phyloP scores from a whole-genome alignment of 2,329 filamentous ascomycete species.

The Cytospora piceae region DNA sequence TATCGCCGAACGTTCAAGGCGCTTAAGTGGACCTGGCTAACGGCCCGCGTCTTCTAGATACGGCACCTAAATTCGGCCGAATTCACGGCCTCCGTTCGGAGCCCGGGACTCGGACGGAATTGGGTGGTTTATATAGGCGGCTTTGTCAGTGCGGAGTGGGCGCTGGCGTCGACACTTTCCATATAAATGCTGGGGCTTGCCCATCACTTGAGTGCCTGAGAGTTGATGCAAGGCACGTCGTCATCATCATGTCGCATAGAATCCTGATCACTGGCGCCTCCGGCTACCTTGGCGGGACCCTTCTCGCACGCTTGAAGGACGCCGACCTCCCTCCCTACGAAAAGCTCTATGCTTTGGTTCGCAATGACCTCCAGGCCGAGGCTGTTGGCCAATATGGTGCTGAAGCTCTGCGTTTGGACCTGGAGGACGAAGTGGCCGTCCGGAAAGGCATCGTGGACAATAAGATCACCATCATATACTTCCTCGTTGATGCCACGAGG shows the following conservation, averaged over 20 bases:
- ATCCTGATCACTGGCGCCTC: constrained; percentile 56
- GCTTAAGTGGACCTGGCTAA: too few relatives aligned
- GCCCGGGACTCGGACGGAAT: background rate
- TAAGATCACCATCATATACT: constrained; percentile 53
- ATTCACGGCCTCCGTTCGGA: background rate
- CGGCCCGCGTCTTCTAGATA: too few relatives aligned
- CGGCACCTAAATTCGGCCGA: background rate
- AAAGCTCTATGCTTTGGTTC: constrained; percentile 52
- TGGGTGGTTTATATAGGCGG: background rate
- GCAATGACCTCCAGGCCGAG: constrained; percentile 49
- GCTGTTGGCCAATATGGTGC: constrained; percentile 49
- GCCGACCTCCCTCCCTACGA: constrained; percentile 46
- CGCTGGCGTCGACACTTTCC: background rate
- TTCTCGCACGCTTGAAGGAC: constrained; percentile 46
- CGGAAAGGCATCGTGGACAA: constrained; percentile 44
- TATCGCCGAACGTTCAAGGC: too few relatives aligned
- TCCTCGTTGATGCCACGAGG: constrained; percentile 47
- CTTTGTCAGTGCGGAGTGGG: background rate
- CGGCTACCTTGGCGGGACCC: constrained; percentile 56
- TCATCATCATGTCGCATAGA: constrained; percentile 26
- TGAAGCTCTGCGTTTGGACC: constrained; percentile 46
- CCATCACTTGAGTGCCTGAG: background rate
- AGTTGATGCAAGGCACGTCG: background rate
- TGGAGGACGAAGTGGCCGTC: constrained; percentile 43
- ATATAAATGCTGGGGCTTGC: background rate